Base-by-base conservation (phyloP, 2,329 filamentous ascomycete genomes). In the Trichophyton benhamiae region DNA sequence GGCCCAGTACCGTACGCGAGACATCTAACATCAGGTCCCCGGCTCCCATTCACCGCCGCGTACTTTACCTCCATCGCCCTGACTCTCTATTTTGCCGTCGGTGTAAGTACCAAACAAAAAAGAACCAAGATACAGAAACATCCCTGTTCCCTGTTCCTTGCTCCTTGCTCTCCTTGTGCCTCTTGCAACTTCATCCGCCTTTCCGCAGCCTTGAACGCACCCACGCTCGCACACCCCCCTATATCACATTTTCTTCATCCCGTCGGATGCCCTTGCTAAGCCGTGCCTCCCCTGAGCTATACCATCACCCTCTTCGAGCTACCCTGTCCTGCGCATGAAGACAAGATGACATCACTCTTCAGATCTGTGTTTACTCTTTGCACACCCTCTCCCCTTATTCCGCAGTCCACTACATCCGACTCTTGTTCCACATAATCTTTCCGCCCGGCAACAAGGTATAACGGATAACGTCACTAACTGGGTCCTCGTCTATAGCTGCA, bases 21-120 rank as follows among this genome's bases (percentile, higher is more conserved):
- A 69, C 94, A 99, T 76, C 82, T 97, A 66, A 77, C 91, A 61
- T 97, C 92, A 61, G 84, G 87, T 60, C 82, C 90, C 68, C 85
- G 94, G 68, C 78, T 97, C 64, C 94, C 94, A 2, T 97, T 97
- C 72, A 96, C 92, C 33, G 88, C 87, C 52, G 88, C 90, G 63
- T 97, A 97, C 79, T 96, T 97, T 78, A 91, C 91, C 59, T 94
- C 90, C 65, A 96, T 97, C 70, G 83, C 79, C 53, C 77, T 97
- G 71, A 97, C 94, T 9, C 80, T 97, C 27, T 95, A 92, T 75
- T 96, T 96, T 76, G 87, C 91, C 61, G 79, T 96, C 68, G 91
- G 91, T 70, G 92, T 96, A 82, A 84, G 89, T 87, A 22, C 25
- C 25, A 20, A 20, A 48, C 7, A 22, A 42, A 42, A 17, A n/a